Conservation (phyloP, 805 yeast genomes). For the Myxozyma melibiosi region DNA sequence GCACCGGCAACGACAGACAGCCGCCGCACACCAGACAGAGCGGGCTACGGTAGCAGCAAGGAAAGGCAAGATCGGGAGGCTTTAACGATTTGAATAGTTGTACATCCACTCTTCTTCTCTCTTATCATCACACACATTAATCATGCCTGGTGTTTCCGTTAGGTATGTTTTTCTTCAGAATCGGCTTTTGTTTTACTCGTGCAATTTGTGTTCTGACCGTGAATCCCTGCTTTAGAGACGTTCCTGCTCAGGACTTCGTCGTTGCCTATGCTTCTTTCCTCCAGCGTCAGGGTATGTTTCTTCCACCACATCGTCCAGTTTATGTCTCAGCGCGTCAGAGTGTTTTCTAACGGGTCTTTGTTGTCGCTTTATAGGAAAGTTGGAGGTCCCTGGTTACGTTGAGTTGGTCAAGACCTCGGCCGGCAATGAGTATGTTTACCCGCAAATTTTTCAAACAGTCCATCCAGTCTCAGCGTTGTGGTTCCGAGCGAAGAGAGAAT, state of each 20-base stretch:
- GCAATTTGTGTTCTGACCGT: background rate
- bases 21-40: too few relatives aligned
- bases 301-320: background rate
- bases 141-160: slow-evolving; percentile 97
- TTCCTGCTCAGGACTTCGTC: slow-evolving; percentile 99
- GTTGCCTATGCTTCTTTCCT: slow-evolving; percentile 99
- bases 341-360: background rate
- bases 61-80: too few relatives aligned
- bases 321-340: background rate
- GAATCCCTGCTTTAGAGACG: slow-evolving; percentile 69
- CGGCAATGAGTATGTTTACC: slow-evolving; percentile 68
- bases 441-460: background rate
- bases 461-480: background rate
- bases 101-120: background rate
- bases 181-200: background rate
- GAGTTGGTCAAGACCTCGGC: slow-evolving; percentile 99
- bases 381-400: slow-evolving; percentile 99
- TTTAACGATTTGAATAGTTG: background rate
- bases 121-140: slow-evolving; percentile 6
- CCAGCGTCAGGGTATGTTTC: slow-evolving; percentile 87
- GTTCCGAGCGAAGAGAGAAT: too few relatives aligned
- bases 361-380: slow-evolving; percentile 53
- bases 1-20: too few relatives aligned
- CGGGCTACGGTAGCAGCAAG: too few relatives aligned
- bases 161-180: slow-evolving; percentile 66